Conservation (phyloP, 345 rosid genomes). For the Turritis glabra region DNA sequence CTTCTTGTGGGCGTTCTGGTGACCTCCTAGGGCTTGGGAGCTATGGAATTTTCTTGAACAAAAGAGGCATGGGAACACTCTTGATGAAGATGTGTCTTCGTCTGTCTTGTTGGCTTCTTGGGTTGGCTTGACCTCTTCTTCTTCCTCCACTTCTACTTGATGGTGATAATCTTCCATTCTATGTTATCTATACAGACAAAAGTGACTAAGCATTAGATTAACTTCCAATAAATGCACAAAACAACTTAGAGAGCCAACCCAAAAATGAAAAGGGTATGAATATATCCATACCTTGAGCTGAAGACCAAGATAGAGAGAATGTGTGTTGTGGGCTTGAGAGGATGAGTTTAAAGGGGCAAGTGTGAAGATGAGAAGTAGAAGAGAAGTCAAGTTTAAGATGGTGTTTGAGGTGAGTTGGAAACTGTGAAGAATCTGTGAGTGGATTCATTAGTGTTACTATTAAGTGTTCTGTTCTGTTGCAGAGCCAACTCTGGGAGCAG, state of each 20-base stretch:
- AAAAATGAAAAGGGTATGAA: neutral
- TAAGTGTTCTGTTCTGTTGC: conserved; percentile 45
- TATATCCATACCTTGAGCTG: conserved; percentile 20
- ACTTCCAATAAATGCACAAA: neutral
- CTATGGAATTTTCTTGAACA: conserved; percentile 86
- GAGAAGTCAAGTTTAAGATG: conserved; percentile 38
- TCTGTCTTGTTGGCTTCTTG: conserved; percentile 30
- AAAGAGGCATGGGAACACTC: conserved; percentile 72
- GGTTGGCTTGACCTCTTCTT: conserved; percentile 37
- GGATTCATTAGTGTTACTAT: conserved; percentile 37
- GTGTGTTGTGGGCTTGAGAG: neutral
- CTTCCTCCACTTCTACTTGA: conserved; percentile 39
- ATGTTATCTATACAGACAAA: neutral
- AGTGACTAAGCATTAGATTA: neutral
- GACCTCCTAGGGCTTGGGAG: conserved; percentile 95
- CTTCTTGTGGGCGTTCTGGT: conserved; percentile 95
- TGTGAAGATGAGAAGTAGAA: conserved; percentile 20
- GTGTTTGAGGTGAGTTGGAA: conserved; percentile 47
- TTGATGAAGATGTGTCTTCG: conserved; percentile 39
- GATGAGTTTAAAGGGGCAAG: conserved; percentile 27
- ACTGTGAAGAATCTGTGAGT: conserved; percentile 50
- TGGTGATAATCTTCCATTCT: conserved; percentile 28
- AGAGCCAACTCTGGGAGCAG: conserved; percentile 43
- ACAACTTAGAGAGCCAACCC: neutral
- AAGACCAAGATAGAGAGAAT: neutral